phyloP scores from a whole-genome alignment of 352 stramenopile species.

The Phytophthora constricta region DNA sequence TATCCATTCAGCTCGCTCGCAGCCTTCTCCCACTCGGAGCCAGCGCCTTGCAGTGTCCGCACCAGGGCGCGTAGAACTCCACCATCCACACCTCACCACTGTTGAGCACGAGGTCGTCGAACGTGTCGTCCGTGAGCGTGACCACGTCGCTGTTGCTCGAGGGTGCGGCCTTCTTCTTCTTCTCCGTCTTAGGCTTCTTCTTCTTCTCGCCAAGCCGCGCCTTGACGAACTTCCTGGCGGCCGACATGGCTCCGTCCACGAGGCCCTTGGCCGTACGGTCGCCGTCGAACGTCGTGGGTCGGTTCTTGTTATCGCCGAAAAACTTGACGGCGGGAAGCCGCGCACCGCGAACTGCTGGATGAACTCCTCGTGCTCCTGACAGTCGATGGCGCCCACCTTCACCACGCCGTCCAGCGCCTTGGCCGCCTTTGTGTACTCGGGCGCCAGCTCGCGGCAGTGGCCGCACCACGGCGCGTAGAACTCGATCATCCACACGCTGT shows the following conservation, averaged over 20 bases:
- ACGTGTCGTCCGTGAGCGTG: conserved; percentile 92
- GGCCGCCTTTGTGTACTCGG: conserved; percentile 93
- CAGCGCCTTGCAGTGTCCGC: conserved; percentile 92
- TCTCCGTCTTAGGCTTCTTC: conserved; percentile 44
- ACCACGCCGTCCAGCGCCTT: conserved; percentile 90
- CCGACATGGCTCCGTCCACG: conserved; percentile 80
- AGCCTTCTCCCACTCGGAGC: conserved; percentile 92
- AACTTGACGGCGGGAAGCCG: conserved; percentile 95
- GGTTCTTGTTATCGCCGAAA: conserved; percentile 87
- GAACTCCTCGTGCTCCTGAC: conserved; percentile 82
- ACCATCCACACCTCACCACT: conserved; percentile 91
- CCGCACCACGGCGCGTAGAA: conserved; percentile 96
- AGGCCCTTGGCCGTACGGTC: conserved; percentile 86
- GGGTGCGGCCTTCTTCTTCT: conserved; percentile 55
- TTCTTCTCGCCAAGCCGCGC: conserved; percentile 76
- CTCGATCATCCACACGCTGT: conserved; percentile 93
- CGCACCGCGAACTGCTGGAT: conserved; percentile 89
- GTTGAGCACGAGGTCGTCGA: conserved; percentile 92
- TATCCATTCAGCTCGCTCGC: conserved; percentile 87
- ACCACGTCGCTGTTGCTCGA: conserved; percentile 78
- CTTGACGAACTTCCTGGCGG: conserved; percentile 81
- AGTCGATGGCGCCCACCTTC: conserved; percentile 89
- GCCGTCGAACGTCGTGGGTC: conserved; percentile 80
- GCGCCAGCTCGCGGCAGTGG: conserved; percentile 94
- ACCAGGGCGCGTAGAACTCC: conserved; percentile 95